Evolutionary conservation across 371 early-diverging fungal genomes (phyloP).

Genomic region (Circinella minor): DNA sequence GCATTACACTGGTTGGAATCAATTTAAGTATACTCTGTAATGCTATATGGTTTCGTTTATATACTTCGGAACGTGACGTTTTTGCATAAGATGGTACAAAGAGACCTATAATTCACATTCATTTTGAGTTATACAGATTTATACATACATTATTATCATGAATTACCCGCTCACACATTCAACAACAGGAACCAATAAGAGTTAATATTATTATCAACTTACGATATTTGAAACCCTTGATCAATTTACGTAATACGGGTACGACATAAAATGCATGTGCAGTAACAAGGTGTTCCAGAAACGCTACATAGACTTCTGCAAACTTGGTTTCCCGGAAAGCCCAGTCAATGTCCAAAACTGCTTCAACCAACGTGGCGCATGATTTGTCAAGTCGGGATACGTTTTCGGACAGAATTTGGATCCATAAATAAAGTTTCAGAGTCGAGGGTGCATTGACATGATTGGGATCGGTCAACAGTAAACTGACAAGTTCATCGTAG

Average conservation of each 20-base stretch:
- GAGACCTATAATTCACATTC: conserved; percentile 17
- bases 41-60: conserved; percentile 71
- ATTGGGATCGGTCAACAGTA: conserved; percentile 43
- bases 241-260: conserved; percentile 69
- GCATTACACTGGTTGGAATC: conserved; percentile 79
- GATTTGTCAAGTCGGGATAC: conserved; percentile 61
- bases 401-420: conserved; percentile 53
- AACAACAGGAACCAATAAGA: too few relatives aligned
- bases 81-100: conserved; percentile 29
- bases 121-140: too few relatives aligned
- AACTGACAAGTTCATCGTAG: conserved; percentile 58
- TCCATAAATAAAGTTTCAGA: conserved; percentile 54
- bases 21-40: conserved; percentile 70
- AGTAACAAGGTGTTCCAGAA: conserved; percentile 83
- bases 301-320: conserved; percentile 66
- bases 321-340: conserved; percentile 61
- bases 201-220: conserved; percentile 20
- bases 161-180: too few relatives aligned
- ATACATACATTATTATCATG: too few relatives aligned
- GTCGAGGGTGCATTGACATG: conserved; percentile 55
- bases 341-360: conserved; percentile 77
- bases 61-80: conserved; percentile 39
- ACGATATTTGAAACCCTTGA: conserved; percentile 69
- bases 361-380: conserved; percentile 70
- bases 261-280: conserved; percentile 83